These are phyloP conservation scores for Verticillium klebahnii DNA, from an alignment of 2,329 filamentous ascomycete genomes.

Conservation along the genomic window DNA sequence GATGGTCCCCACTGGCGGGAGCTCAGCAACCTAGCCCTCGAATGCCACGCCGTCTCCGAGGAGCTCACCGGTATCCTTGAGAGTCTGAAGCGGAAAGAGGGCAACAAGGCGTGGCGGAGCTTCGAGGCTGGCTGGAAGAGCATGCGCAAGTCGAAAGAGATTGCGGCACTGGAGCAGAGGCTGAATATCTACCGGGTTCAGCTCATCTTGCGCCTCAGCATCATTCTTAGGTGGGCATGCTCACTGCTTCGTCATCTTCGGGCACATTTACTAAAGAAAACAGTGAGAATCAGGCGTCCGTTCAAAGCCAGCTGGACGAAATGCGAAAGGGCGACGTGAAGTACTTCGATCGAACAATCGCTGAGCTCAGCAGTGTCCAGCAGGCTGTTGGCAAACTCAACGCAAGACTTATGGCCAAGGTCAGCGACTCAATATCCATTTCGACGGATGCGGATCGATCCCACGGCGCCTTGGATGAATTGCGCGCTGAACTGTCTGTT, in stretches of 20 bases:
- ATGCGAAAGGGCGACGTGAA: neutral
- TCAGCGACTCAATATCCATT: no score
- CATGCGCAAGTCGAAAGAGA: slow-evolving; percentile 2
- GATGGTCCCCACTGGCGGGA: neutral
- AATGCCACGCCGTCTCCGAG: neutral
- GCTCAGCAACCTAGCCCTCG: neutral
- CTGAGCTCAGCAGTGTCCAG: neutral
- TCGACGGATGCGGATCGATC: no score
- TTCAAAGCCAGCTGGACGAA: neutral
- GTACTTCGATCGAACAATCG: neutral
- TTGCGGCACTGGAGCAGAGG: neutral
- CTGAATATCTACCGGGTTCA: slow-evolving; percentile 2
- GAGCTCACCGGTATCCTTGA: neutral
- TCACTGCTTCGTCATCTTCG: neutral
- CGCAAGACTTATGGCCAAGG: no score
- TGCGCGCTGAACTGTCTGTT: neutral
- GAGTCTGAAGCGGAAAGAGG: neutral
- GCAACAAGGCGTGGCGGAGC: slow-evolving; percentile 3
- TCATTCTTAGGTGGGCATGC: neutral
- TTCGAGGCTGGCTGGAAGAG: neutral
- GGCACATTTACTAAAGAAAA: neutral
- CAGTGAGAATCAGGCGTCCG: neutral
- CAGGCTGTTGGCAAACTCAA: neutral
- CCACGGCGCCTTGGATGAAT: neutral
- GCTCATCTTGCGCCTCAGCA: neutral